Base-by-base conservation (phyloP, 1,139 yeast genomes). In the Cylindricascospora bacillispora region DNA sequence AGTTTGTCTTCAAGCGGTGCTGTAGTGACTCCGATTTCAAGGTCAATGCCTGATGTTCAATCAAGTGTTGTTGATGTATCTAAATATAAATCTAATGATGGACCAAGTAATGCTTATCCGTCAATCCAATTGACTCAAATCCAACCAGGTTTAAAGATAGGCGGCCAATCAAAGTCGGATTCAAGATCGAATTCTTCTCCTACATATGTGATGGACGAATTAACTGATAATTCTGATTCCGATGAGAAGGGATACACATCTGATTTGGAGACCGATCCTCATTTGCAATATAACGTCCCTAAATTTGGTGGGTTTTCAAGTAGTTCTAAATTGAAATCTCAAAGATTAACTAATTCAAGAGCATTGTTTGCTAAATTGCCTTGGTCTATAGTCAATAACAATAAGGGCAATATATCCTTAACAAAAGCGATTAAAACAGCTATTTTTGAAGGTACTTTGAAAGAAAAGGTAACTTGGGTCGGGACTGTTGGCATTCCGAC, bases 401-500 rank as follows among this genome's bases (percentile, higher is more conserved):
- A 60, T n/a, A 71, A 73, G 39, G 94, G 95, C 6, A 86, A 86
- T 45, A 93, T 85, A n/a, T 86, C 94, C 3, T 64, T 86, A 41
- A 68, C 72, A 35, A 86, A 86, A 41, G 95, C 95, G 0, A 70
- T 86, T 11, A 64, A 67, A 28, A 57, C 75, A 5, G 77, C 89
- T 0, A 41, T 59, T 20, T 48, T 56, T 3, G 67, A 67, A 18
- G 57, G 61, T 4, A 59, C 63, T 1, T 56, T 70, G 9, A 59
- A 64, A 5, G 59, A 64, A 4, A 54, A 63, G 2, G 63, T 69
- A 29, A 62, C 60, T 36, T 85, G 94, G 93, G 70, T 85, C 3
- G 97, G 97, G 6, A 75, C 93, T 1, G 58, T 79, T 28, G 89
- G 93, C 12, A 77, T 83, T 67, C 93, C 95, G 11, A 76, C 85